A percentile compares a stretch with the other conserved stretches of the same genome.
These are phyloP conservation scores for Plasmopara halstedii DNA, from an alignment of 352 stramenopile genomes.

Conservation along the genomic window DNA sequence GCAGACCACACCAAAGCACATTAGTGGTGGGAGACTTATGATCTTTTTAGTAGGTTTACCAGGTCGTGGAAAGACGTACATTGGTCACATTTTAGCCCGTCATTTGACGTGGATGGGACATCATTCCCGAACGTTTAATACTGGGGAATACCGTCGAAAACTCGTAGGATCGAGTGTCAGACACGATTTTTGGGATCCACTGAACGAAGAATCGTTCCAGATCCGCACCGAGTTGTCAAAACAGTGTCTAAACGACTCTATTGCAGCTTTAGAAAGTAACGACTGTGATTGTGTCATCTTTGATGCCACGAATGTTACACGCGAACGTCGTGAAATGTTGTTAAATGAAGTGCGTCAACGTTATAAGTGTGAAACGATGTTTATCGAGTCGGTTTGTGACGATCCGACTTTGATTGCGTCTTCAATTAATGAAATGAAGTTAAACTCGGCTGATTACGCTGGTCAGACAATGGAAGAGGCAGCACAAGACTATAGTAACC, in stretches of 20 bases:
- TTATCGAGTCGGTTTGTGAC: conserved; percentile 79
- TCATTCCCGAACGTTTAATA: conserved; percentile 76
- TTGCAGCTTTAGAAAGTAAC: conserved; percentile 53
- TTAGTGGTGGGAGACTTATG: conserved; percentile 61
- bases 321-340: conserved; percentile 53
- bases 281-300: conserved; percentile 76
- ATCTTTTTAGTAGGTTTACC: conserved; percentile 76
- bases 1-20: conserved; percentile 27
- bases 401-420: conserved; percentile 62
- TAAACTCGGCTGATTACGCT: conserved; percentile 75
- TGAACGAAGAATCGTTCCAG: conserved; percentile 60
- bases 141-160: conserved; percentile 68
- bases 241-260: conserved; percentile 65
- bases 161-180: conserved; percentile 60
- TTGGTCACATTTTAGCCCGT: conserved; percentile 70
- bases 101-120: conserved; percentile 85
- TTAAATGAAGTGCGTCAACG: conserved; percentile 41
- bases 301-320: conserved; percentile 79
- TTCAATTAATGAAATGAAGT: conserved; percentile 82
- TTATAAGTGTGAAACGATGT: conserved; percentile 76
- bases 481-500: conserved; percentile 62
- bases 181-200: conserved; percentile 76
- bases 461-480: conserved; percentile 65
- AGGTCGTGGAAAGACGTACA: conserved; percentile 79
- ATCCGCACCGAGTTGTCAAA: conserved; percentile 65